phyloP scores from a whole-genome alignment of 116 monocot genomes.

The Phalaenopsis hybrid region DNA sequence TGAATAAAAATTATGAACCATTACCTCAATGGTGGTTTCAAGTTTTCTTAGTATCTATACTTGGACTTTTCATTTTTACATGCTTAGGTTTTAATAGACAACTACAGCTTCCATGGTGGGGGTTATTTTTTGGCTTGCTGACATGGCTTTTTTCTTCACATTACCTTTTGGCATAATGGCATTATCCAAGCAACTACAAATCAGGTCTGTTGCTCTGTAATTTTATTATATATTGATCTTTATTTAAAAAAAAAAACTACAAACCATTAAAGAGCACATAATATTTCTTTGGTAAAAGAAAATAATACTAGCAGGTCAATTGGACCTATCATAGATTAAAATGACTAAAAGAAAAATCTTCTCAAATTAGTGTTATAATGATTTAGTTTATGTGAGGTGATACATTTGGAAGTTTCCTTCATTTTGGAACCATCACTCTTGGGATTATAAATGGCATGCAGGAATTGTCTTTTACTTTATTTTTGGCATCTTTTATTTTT shows the following conservation, averaged over 20 bases:
- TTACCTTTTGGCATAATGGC: constrained; percentile 32
- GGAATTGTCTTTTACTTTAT: too few relatives aligned
- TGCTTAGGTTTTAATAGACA: constrained; percentile 27
- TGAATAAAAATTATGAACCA: constrained; percentile 27
- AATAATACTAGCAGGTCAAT: too few relatives aligned
- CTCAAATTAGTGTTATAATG: too few relatives aligned
- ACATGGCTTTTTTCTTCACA: constrained; percentile 39
- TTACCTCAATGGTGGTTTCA: constrained; percentile 50
- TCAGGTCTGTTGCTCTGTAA: constrained; percentile 16
- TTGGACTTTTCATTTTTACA: constrained; percentile 22
- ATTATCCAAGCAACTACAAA: constrained; percentile 42
- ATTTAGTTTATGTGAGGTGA: too few relatives aligned
- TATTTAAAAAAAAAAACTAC: neutral
- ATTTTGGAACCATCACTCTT: too few relatives aligned
- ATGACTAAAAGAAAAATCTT: too few relatives aligned
- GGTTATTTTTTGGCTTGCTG: constrained; percentile 28
- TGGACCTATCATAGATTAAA: too few relatives aligned
- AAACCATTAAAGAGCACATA: too few relatives aligned
- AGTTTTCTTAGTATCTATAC: constrained; percentile 3
- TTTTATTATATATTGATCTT: neutral
- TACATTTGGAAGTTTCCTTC: too few relatives aligned
- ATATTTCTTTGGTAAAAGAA: too few relatives aligned
- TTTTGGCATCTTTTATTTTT: too few relatives aligned
- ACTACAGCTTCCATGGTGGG: constrained; percentile 55
- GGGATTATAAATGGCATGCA: too few relatives aligned